Evolutionary conservation across 805 yeast species (phyloP), one percentile per base, ranked within the genome.

Genomic region (Sugiyamaella marilandica): DNA sequence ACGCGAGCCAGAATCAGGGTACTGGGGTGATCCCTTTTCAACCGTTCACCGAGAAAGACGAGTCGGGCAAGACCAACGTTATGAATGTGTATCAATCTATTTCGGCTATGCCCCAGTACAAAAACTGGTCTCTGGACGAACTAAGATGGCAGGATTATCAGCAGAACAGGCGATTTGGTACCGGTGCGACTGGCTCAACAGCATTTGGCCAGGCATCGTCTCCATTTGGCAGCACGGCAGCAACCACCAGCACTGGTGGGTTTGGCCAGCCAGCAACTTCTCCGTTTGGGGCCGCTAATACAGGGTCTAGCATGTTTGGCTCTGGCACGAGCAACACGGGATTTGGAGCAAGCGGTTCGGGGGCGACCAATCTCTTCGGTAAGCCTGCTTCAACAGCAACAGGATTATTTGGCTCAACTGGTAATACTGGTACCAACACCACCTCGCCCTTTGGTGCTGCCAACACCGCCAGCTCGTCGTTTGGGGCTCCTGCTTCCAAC

Each of bases 81-180:
- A 72, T 75, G 18, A 83, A 81, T 51, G 70, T 75, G 47, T 91
- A 75, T 70, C 88, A 92, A 68, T 82, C 82, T 60, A 85, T 94
- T 56, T 74, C 87, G 10, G 79, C 87, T 44, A 91, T 94, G 97
- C 96, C 95, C 4, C 96, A 89, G 68, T 94, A 92, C 66, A 78
- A 78, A 61, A 82, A 83, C 60, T 87, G 69, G 62, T 87, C 96
- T 0, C 79, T 83, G 63, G 97, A 90, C 33, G 99, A 94, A 66
- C 78, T 94, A 68, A 80, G 99, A 65, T 73, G 79, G 60, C 92
- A 85, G 67, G 99, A 94, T 70, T 94, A 94, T 66, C 81, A 82
- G 61, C 86, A 82, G 58, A 81, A 80, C 51, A 77, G 94, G 64
- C 77, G 81, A 55, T 81, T 58, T 57, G 91, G 87, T 13, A 80